Evolutionary conservation across 768 basidiomycete species (phyloP), one percentile per base, ranked within the genome.

Genomic region (Hortiboletus campestris): DNA sequence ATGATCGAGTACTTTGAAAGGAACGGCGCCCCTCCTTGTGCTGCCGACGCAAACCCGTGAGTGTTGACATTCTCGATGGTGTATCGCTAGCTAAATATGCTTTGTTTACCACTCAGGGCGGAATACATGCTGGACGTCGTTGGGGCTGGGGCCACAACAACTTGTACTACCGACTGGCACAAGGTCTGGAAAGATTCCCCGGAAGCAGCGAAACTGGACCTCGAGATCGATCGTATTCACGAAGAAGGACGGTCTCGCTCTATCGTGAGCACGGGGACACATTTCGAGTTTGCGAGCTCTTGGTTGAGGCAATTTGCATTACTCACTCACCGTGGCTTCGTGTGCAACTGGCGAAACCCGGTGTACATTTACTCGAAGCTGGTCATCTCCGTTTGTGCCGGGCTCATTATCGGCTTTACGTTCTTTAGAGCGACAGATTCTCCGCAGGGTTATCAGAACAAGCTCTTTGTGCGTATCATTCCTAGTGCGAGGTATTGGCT

Each of bases 51-150:
- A 28, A 68, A 68, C 36, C 67, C 67, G 67, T 67, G 42, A 55
- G 66, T 59, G 3, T 2, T 28, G n/a, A 13, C 10, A 1, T 36
- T 3, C 16, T 9, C 16, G 6, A 38, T 12, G n/a, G 4, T 13
- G 7, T 12, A 17, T n/a, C 6, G 11, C 19, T 9, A 13, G 6
- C n/a, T 52, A 5, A 59, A 40, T 3, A 9, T 6, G 7, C 3
- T 1, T n/a, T 50, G 7, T 43, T 10, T n/a, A 14, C 4, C 20
- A n/a, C 36, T 10, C 55, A 79, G 77, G 14, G 78, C 78, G 0
- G 78, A 79, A 58, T 78, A 76, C 63, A 76, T 79, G 64, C 70
- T 85, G 32, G 75, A 80, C 41, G 78, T 75, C 25, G 84, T 84
- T 39, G 84, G 83, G 19, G 81, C 84, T 6, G 84, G 84, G 5